Percentiles rank a stretch among this genome's conserved stretches.
phyloP scores from a whole-genome alignment of 108 stramenopile species.

The Nitzschia palea region DNA sequence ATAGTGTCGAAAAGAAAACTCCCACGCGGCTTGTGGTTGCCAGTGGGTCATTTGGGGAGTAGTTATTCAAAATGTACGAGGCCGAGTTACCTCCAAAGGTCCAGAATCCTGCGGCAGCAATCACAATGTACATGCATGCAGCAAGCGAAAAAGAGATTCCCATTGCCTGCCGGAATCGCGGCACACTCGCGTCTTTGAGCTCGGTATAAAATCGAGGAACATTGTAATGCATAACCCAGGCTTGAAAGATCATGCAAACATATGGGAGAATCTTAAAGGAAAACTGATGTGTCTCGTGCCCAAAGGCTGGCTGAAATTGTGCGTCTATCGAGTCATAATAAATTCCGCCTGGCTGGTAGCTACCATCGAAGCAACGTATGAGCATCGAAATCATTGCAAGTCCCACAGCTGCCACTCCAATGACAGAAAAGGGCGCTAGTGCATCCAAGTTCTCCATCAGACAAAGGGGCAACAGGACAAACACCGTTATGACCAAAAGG shows the following conservation, averaged over 20 bases:
- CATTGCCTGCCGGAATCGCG: conserved; percentile 55
- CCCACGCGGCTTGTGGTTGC: conserved; percentile 70
- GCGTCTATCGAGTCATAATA: conserved; percentile 35
- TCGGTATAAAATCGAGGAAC: conserved; percentile 81
- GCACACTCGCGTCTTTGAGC: conserved; percentile 63
- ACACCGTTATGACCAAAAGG: conserved; percentile 57
- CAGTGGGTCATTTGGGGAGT: conserved; percentile 66
- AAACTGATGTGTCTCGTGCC: conserved; percentile 19
- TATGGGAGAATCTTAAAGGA: conserved; percentile 27
- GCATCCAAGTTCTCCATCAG: conserved; percentile 66
- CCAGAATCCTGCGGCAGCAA: conserved; percentile 69
- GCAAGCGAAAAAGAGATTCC: conserved; percentile 51
- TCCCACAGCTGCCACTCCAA: conserved; percentile 53
- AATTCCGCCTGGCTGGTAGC: conserved; percentile 45
- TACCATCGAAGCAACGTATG: conserved; percentile 57
- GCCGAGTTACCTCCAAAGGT: conserved; percentile 73
- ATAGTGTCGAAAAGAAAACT: conserved; percentile 57
- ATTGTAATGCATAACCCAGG: conserved; percentile 73
- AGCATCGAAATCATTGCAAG: conserved; percentile 50
- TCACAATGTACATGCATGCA: conserved; percentile 48
- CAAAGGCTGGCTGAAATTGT: conserved; percentile 58
- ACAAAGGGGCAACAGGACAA: conserved; percentile 79
- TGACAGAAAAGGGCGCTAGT: conserved; percentile 64
- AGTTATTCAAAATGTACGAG: conserved; percentile 83
- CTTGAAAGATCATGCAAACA: conserved; percentile 52